These are phyloP conservation scores for Phytophthora lateralis DNA, from an alignment of 352 stramenopile species.

Conservation along the genomic window DNA sequence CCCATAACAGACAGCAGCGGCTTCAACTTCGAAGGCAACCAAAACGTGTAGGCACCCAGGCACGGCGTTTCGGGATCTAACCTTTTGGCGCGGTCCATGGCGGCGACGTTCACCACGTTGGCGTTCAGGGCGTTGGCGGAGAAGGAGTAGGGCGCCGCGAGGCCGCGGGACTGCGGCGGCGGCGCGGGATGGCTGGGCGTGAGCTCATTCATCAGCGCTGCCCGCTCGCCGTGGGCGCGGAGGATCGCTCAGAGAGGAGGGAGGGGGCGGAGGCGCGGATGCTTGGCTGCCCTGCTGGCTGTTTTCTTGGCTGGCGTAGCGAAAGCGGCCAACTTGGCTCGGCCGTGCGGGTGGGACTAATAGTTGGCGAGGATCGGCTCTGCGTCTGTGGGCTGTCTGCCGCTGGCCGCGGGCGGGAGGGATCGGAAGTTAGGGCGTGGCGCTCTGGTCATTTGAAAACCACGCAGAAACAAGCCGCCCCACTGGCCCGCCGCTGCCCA, in stretches of 20 bases:
- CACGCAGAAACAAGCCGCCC: constrained; percentile 27
- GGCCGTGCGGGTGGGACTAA: constrained; percentile 43
- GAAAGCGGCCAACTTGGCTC: constrained; percentile 28
- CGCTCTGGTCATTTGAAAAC: constrained; percentile 48
- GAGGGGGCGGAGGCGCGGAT: constrained; percentile 10
- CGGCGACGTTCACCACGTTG: constrained; percentile 30
- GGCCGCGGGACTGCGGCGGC: constrained; percentile 29
- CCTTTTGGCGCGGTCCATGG: constrained; percentile 39
- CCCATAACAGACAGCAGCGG: neutral
- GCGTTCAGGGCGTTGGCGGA: constrained; percentile 19
- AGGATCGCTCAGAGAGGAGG: constrained; percentile 4
- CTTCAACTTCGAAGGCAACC: constrained; percentile 38
- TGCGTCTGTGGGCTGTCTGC: constrained; percentile 40
- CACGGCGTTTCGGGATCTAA: constrained; percentile 8
- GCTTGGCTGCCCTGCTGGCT: constrained; percentile 22
- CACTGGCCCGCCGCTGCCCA: constrained; percentile 34
- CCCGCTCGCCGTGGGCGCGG: neutral
- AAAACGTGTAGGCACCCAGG: constrained; percentile 16
- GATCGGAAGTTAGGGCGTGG: constrained; percentile 41
- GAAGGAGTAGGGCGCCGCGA: constrained; percentile 30
- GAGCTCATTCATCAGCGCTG: constrained; percentile 48
- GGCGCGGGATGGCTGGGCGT: constrained; percentile 34
- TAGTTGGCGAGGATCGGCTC: constrained; percentile 44
- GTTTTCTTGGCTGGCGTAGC: constrained; percentile 39
- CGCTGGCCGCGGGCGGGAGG: constrained; percentile 14